Evolutionary conservation across 768 basidiomycete species (phyloP), one percentile per base, ranked within the genome.

Genomic region (Chiua virens): DNA sequence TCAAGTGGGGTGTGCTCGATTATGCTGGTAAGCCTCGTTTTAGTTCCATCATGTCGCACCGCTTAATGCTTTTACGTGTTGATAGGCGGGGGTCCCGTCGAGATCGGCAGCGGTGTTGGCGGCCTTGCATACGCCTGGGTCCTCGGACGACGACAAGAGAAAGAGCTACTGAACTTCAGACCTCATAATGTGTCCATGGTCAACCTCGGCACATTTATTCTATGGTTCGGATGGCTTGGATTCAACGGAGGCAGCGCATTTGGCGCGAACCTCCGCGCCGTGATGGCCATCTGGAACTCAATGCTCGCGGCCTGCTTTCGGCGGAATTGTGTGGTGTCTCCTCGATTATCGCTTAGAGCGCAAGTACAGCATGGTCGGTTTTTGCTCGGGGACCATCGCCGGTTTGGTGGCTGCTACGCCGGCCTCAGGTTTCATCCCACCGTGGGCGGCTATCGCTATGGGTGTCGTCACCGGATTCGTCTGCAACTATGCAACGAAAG

Each of bases 221-320:
- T 92, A 47, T 92, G 87, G 89, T 87, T 94, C 64, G 90, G 91
- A 22, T 91, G 85, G 84, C 71, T 86, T 50, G 89, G 87, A n/a
- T 92, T 93, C 77, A 95, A 94, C 71, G 92, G 89, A 42, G 92
- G 92, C 22, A 89, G 86, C 50, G 88, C 91, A 3, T 89, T 91
- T 58, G 88, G 88, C 25, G 90, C 91, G 32, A 94, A 94, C 71
- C 75, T 95, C 36, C 85, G 92, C 44, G 92, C 91, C 3, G 77
- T 92, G 50, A 81, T 86, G 65, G 91, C 92, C 17, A 79, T 87
- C 49, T 88, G 92, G 83, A 94, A 94, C 70, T 87, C 90, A 36
- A 93, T 92, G 86, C 72, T 93, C 14, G 82, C 85, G 18, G 87
- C 89, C 34, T n/a, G 87, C 90, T 3, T 83, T 89, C 54, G 90